Conservation (phyloP, 2,329 filamentous ascomycete genomes). For the Verticillium tricorpus region DNA sequence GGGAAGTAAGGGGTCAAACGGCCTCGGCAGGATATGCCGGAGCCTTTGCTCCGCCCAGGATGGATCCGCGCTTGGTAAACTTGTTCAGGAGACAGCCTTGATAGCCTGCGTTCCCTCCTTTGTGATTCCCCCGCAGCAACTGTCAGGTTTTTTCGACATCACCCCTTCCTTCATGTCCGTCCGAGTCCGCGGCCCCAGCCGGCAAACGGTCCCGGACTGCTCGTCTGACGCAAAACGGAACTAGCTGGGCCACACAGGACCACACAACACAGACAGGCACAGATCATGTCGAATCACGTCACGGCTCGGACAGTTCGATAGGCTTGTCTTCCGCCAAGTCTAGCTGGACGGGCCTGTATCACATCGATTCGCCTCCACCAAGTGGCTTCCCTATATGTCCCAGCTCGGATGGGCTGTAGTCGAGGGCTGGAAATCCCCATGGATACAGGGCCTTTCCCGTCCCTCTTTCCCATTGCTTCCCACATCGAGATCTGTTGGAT, state of each 20-base stretch:
- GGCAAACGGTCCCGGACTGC: no score
- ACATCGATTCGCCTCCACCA: background rate
- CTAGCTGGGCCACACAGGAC: no score
- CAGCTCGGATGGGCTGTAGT: background rate
- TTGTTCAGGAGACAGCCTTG: background rate
- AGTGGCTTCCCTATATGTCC: background rate
- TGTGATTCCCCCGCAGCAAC: background rate
- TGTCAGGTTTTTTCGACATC: background rate
- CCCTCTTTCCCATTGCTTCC: background rate
- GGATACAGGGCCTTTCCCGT: background rate
- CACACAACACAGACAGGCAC: no score
- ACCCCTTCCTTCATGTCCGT: no score
- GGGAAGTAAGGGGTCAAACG: background rate
- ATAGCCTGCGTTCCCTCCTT: background rate
- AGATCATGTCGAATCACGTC: no score
- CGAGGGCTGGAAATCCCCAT: background rate
- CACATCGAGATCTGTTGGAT: background rate
- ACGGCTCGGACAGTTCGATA: no score
- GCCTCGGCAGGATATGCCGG: background rate
- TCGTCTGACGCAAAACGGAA: no score
- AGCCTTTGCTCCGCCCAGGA: background rate
- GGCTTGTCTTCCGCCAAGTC: background rate
- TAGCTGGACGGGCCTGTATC: background rate
- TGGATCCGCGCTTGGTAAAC: background rate
- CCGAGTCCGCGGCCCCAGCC: no score